A percentile compares a stretch with the other conserved stretches of the same genome.
Conservation (phyloP, 208 protist genomes). For the Crithidia mellificae region DNA sequence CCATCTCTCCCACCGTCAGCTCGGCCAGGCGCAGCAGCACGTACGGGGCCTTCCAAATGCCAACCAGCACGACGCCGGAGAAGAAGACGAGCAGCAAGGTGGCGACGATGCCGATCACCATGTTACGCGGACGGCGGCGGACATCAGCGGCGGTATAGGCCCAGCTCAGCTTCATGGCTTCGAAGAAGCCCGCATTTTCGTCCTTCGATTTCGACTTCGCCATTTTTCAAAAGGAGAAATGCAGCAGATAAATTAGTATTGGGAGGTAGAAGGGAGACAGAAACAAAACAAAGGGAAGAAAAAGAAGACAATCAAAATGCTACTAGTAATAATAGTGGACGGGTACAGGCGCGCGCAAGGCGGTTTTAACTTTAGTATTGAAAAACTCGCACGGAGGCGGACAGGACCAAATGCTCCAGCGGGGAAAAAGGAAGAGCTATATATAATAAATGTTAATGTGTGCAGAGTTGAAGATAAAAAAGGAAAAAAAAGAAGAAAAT, state of each 20-base stretch:
- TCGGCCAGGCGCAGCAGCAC: constrained; percentile 74
- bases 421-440: too few species aligned
- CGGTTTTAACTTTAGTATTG: not conserved
- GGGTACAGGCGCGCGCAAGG: not conserved
- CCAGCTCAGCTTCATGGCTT: constrained; percentile 37
- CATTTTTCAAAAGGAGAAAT: too few species aligned
- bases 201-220: constrained; percentile 1
- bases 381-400: not conserved
- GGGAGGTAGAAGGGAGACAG: not conserved
- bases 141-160: constrained; percentile 62
- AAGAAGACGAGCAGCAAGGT: constrained; percentile 75
- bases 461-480: too few species aligned
- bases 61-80: constrained; percentile 47
- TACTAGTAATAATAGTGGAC: too few species aligned
- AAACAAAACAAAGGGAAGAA: not conserved
- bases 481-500: too few species aligned
- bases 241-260: too few species aligned
- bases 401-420: too few species aligned
- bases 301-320: not conserved
- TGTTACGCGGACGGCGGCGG: constrained; percentile 57
- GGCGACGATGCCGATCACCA: constrained; percentile 58
- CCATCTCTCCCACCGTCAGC: constrained; percentile 67
- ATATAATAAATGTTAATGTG: too few species aligned
- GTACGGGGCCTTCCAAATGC: constrained; percentile 69
- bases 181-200: constrained; percentile 1